Base-by-base conservation (phyloP, 1,284 basidiomycete genomes). In the Chiua sp. region DNA sequence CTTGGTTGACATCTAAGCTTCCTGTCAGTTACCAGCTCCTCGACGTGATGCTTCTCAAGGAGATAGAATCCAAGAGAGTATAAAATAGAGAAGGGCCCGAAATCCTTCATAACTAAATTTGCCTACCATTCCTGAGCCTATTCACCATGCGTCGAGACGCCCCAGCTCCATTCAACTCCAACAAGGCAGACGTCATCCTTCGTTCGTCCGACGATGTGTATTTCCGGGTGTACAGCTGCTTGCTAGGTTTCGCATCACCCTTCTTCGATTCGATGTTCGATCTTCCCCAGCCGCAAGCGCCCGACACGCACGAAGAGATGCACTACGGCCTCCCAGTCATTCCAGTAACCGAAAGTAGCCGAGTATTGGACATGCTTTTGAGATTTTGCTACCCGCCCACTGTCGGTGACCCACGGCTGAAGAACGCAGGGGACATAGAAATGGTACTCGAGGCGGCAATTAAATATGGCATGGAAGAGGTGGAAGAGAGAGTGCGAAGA, bases 221-320 rank as follows among this genome's bases (percentile, higher is more conserved):
- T 44, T 80, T 81, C 58, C 66, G 64, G 18, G 70, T 77, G 7
- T 63, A 75, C 57, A 72, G 71, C 15, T 62, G 68, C 32, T 63
- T 81, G 37, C 69, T 82, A 11, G 61, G 67, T 26, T 63, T 72
- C 20, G 64, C 76, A 8, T 78, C 79, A 3, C 62, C 72, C 22
- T 65, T 79, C 55, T 81, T 83, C 62, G 63, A 70, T 26, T 65
- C 69, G 28, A 78, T 81, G 78, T 74, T 80, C 58, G 57, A 69
- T 44, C 65, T 78, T 50, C 72, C 75, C 7, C 70, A 61, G 22
- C 65, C 68, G 15, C 57, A 56, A 46, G 56, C n/a, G 28, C 55
- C 49, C 23, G 53, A 50, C 37, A 35, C 37, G 10, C 53, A 60
- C 32, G 57, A 65, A 3, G 57, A 68, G 55, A 63, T 52, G 32